Base-by-base conservation (phyloP, 1,284 basidiomycete species). In the Tylopilus sp. region DNA sequence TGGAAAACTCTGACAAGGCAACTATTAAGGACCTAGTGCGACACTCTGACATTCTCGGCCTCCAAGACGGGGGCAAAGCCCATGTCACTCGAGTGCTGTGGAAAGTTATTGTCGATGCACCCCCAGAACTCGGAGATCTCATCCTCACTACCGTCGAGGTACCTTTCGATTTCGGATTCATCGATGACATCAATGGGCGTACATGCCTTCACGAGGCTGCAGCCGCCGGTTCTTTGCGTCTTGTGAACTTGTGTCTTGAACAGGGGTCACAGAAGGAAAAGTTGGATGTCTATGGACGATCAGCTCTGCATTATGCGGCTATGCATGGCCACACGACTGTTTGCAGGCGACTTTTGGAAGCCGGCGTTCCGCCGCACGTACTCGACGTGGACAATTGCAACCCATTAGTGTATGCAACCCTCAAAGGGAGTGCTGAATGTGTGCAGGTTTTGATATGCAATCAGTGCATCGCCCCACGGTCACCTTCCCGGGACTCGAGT, bases 161-260 rank as follows among this genome's bases (percentile, higher is more conserved):
- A 5, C 81, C 87, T 0, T 91, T 98, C 65, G 92, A 98, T 73
- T 98, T 92, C 69, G 77, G 79, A 47, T 98, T 94, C 66, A 81
- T 98, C 39, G 97, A 99, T 69, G 94, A 98, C 65, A 99, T 99
- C 77, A 99, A 98, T 69, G 92, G 91, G 31, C 85, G 97, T 28
- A 95, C 90, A 1, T 93, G 92, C 59, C 81, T 99, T n/a, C 97
- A 99, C 68, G 92, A 96, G 69, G 92, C 93, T 3, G 87, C 93
- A 11, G 92, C 94, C 48, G 85, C 88, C 9, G 96, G 96, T 10
- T 82, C 85, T 17, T 73, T 88, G 24, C 80, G 85, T n/a, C 81
- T 99, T 37, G 92, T 95, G 45, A 75, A 85, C 56, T 74, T 95
- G 20, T 98, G 94, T 69, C 81, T 98, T 24, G 76, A 83, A 48